Conservation (phyloP, 2,329 filamentous ascomycete genomes). For the Thermoascus crustaceus region DNA sequence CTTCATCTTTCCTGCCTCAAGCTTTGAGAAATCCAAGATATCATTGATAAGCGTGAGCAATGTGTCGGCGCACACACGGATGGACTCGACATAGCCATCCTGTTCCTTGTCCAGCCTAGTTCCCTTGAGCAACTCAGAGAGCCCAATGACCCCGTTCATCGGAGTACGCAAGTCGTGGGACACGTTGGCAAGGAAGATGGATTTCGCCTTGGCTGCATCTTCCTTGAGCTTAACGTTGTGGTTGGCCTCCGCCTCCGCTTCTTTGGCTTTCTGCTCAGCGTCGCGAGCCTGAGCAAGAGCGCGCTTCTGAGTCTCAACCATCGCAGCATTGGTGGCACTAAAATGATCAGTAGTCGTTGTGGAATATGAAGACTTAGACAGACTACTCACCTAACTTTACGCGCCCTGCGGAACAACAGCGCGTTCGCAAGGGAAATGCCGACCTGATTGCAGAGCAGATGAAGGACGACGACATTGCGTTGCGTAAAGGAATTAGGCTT, state of each 20-base stretch:
- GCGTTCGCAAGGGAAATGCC: constrained; percentile 58
- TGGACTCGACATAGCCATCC: constrained; percentile 55
- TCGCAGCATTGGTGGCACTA: constrained; percentile 53
- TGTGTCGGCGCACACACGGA: constrained; percentile 61
- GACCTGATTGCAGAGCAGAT: constrained; percentile 56
- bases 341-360: constrained; percentile 5
- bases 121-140: constrained; percentile 54
- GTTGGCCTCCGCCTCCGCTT: constrained; percentile 55
- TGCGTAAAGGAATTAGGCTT: constrained; percentile 58
- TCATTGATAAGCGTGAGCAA: constrained; percentile 84
- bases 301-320: constrained; percentile 58
- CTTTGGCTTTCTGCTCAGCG: constrained; percentile 57
- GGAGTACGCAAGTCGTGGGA: constrained; percentile 81
- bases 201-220: constrained; percentile 67
- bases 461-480: constrained; percentile 44
- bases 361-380: background rate
- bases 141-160: constrained; percentile 85
- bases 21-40: constrained; percentile 81
- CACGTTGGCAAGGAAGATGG: constrained; percentile 94
- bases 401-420: constrained; percentile 52
- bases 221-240: constrained; percentile 59
- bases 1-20: constrained; percentile 80
- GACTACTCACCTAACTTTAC: constrained; percentile 42
- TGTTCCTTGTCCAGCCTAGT: constrained; percentile 51
- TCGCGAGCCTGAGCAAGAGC: constrained; percentile 54